phyloP scores from a whole-genome alignment of 352 stramenopile species.

The Pythium brachiatum region DNA sequence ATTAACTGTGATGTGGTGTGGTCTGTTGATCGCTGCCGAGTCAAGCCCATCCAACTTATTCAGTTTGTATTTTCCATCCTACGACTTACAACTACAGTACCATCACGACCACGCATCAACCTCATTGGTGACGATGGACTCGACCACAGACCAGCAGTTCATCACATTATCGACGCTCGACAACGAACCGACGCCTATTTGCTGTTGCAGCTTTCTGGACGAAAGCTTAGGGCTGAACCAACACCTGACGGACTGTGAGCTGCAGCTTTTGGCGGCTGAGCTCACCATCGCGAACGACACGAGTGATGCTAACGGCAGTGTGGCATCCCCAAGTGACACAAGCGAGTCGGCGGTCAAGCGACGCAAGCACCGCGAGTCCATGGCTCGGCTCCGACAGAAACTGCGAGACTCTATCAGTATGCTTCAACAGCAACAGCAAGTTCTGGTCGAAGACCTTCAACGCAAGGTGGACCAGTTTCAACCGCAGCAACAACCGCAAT shows the following conservation, averaged over 20 bases:
- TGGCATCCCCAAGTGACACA: neutral
- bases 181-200: neutral
- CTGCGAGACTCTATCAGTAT: neutral
- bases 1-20: no score
- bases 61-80: no score
- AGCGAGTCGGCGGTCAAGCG: neutral
- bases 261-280: neutral
- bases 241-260: conserved; percentile 8
- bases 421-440: conserved; percentile 6
- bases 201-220: conserved; percentile 9
- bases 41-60: no score
- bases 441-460: neutral
- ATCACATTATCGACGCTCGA: neutral
- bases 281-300: neutral
- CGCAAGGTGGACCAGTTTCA: no score
- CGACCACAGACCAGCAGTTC: no score
- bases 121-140: neutral
- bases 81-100: neutral
- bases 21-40: no score
- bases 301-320: neutral
- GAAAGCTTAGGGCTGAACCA: neutral
- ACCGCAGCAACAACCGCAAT: no score
- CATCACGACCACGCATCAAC: no score
- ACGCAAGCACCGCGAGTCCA: conserved; percentile 15
- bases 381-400: conserved; percentile 7